phyloP scores from a whole-genome alignment of 371 early-diverging fungal genomes.

The Smittium mucronatum region DNA sequence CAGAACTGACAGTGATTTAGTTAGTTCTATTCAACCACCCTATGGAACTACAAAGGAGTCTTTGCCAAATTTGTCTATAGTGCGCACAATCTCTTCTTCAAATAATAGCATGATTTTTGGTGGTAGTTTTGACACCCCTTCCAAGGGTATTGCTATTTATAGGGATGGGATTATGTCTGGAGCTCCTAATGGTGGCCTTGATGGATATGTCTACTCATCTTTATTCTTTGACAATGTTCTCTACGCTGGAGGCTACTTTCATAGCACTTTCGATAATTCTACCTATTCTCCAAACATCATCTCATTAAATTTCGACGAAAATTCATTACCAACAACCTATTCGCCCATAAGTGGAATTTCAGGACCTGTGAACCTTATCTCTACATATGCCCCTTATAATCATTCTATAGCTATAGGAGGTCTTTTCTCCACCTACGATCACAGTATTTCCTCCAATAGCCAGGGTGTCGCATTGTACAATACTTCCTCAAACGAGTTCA shows the following conservation, averaged over 20 bases:
- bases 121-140: constrained; percentile 17
- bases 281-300: constrained; percentile 21
- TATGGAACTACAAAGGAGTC: constrained; percentile 15
- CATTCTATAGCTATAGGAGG: constrained; percentile 19
- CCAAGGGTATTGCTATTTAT: constrained; percentile 18
- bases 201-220: constrained; percentile 24
- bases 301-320: constrained; percentile 16
- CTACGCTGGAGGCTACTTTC: constrained; percentile 26
- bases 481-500: constrained; percentile 17
- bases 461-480: constrained; percentile 25
- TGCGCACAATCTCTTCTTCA: constrained; percentile 14
- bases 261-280: constrained; percentile 19
- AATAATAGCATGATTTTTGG: constrained; percentile 18
- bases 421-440: constrained; percentile 13
- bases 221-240: constrained; percentile 15
- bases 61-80: constrained; percentile 21
- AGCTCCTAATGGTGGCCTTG: constrained; percentile 18
- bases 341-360: constrained; percentile 20
- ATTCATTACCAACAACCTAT: not conserved
- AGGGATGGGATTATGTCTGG: constrained; percentile 12
- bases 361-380: constrained; percentile 16
- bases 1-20: constrained; percentile 4
- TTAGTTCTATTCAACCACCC: constrained; percentile 15
- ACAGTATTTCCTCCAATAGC: constrained; percentile 6
- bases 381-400: constrained; percentile 16